phyloP scores from a whole-genome alignment of 78 protist species.

The Planoprotostelium fungivorum region DNA sequence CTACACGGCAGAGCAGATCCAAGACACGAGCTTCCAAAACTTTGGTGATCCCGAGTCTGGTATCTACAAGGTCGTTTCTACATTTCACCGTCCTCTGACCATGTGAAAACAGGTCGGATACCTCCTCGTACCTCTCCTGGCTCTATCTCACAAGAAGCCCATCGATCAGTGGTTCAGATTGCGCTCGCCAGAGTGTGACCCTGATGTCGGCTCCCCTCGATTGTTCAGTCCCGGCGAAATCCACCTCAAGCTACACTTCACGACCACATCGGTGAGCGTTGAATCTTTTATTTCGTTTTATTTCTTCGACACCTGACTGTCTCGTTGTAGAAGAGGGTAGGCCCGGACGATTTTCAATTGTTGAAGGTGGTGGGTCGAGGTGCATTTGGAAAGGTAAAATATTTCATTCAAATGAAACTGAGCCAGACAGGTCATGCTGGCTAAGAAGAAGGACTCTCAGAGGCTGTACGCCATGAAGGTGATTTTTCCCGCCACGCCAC shows the following conservation, averaged over 20 bases:
- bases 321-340: slow-evolving; percentile 19
- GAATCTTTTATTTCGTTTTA: too few relatives aligned
- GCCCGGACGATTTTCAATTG: slow-evolving; percentile 61
- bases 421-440: slow-evolving; percentile 53
- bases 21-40: background rate
- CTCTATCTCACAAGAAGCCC: background rate
- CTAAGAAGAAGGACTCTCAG: slow-evolving; percentile 51
- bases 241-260: background rate
- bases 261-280: background rate
- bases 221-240: background rate
- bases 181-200: background rate
- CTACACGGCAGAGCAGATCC: background rate
- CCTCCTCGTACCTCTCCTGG: too few relatives aligned
- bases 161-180: background rate
- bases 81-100: too few relatives aligned
- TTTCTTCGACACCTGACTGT: background rate
- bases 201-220: background rate
- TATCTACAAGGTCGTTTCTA: too few relatives aligned
- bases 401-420: slow-evolving; percentile 13
- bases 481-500: too few relatives aligned
- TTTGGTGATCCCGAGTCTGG: too few relatives aligned
- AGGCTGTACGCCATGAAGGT: slow-evolving; percentile 81
- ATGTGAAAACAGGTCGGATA: too few relatives aligned
- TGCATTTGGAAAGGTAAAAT: slow-evolving; percentile 69
- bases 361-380: slow-evolving; percentile 74